A percentile compares a stretch with the other conserved stretches of the same genome.
These are phyloP conservation scores for Heterobasidion parviporum DNA, from an alignment of 1,284 basidiomycete genomes.

Conservation along the genomic window DNA sequence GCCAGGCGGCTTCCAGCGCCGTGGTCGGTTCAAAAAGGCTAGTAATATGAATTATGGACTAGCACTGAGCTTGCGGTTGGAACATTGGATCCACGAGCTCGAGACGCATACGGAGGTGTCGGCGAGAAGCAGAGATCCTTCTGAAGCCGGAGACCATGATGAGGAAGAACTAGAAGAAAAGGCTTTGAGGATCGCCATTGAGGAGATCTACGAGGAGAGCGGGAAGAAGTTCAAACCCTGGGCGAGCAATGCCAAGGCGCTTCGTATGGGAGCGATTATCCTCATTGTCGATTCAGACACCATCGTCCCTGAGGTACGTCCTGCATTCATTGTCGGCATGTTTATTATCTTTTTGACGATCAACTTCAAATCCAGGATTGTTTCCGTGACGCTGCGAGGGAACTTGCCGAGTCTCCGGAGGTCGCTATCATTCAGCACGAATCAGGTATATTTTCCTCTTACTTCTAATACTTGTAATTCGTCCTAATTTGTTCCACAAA, in stretches of 20 bases:
- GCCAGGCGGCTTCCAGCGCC: constrained; percentile 40
- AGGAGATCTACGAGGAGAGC: constrained; percentile 56
- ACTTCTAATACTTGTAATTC: not conserved
- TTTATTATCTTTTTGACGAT: not conserved
- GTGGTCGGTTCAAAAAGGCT: constrained; percentile 56
- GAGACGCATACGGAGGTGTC: constrained; percentile 41
- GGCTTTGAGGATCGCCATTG: constrained; percentile 56
- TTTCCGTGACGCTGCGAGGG: constrained; percentile 61
- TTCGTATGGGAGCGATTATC: constrained; percentile 58
- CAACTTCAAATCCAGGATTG: not conserved
- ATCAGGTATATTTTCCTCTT: constrained; percentile 36
- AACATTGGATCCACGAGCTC: constrained; percentile 37
- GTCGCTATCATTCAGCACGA: constrained; percentile 82
- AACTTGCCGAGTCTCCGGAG: constrained; percentile 70
- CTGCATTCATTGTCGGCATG: too few relatives aligned
- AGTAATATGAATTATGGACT: constrained; percentile 54
- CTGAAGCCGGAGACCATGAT: constrained; percentile 19
- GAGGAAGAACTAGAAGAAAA: constrained; percentile 47
- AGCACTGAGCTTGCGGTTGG: constrained; percentile 40
- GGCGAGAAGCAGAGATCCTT: not conserved
- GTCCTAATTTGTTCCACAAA: not conserved
- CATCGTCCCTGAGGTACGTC: constrained; percentile 60
- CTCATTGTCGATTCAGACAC: constrained; percentile 78
- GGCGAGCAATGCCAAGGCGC: constrained; percentile 51
- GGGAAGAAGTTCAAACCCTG: constrained; percentile 51